Conservation (phyloP, 2,329 filamentous ascomycete genomes). For the Colletotrichum sp. region DNA sequence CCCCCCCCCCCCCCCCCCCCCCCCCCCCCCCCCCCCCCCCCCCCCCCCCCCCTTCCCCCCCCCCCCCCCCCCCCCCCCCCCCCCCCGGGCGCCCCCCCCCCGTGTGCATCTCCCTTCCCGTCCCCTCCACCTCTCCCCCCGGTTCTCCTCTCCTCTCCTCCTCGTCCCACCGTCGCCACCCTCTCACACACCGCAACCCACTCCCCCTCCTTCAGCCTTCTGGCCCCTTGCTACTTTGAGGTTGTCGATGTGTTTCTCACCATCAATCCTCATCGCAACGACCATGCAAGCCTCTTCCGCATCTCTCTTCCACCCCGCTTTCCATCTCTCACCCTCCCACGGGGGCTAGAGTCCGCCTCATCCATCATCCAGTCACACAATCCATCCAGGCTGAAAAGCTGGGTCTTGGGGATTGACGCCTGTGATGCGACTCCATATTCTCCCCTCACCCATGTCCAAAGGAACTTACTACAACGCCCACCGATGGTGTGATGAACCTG, state of each 20-base stretch:
- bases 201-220: neutral
- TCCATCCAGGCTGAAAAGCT: neutral
- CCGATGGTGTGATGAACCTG: slow-evolving; percentile 9
- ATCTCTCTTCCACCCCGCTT: neutral
- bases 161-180: neutral
- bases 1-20: too few relatives aligned
- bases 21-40: too few relatives aligned
- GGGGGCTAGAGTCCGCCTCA: neutral
- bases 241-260: neutral
- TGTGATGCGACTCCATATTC: neutral
- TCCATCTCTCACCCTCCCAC: neutral
- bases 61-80: too few relatives aligned
- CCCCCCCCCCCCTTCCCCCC: too few relatives aligned
- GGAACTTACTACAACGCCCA: neutral
- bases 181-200: neutral
- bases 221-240: neutral
- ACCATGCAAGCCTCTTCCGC: slow-evolving; percentile 13
- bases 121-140: neutral
- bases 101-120: neutral
- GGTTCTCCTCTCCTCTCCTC: neutral
- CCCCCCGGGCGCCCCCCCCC: too few relatives aligned
- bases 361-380: neutral
- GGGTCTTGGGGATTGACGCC: neutral
- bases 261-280: neutral
- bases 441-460: neutral